These are phyloP conservation scores for Neocatenulostroma microsporum DNA, from an alignment of 2,329 filamentous ascomycete species.

Conservation along the genomic window DNA sequence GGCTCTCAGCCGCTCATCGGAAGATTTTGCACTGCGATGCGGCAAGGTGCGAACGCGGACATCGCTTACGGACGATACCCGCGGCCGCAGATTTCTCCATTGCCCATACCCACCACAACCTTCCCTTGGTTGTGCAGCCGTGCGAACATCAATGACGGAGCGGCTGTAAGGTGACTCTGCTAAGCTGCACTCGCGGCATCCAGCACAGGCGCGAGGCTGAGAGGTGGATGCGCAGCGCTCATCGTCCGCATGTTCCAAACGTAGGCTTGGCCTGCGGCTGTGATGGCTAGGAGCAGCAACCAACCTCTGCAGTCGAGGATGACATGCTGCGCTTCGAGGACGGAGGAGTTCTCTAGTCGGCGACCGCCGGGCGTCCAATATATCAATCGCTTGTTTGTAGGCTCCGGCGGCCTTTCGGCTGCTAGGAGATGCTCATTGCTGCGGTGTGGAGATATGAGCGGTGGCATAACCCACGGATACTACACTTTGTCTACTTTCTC, in stretches of 20 bases:
- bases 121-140: conserved; percentile 82
- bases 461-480: no score
- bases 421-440: no score
- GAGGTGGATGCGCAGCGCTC: conserved; percentile 65
- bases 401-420: no score
- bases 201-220: conserved; percentile 80
- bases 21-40: no score
- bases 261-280: conserved; percentile 78
- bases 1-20: no score
- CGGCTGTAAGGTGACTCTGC: conserved; percentile 67
- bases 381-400: no score
- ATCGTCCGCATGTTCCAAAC: conserved; percentile 88
- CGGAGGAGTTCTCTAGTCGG: conserved; percentile 71
- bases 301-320: conserved; percentile 84
- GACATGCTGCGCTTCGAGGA: conserved; percentile 90
- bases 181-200: conserved; percentile 77
- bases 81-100: no score
- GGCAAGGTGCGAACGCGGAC: no score
- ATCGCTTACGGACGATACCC: no score
- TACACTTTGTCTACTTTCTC: no score
- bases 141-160: conserved; percentile 80
- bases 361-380: conserved; percentile 93
- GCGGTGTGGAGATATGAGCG: no score
- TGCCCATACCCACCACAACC: conserved; percentile 82
- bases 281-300: conserved; percentile 86